Evolutionary conservation across 1,284 basidiomycete species (phyloP), one percentile per base, ranked within the genome.

Genomic region (Tremellales sp.): DNA sequence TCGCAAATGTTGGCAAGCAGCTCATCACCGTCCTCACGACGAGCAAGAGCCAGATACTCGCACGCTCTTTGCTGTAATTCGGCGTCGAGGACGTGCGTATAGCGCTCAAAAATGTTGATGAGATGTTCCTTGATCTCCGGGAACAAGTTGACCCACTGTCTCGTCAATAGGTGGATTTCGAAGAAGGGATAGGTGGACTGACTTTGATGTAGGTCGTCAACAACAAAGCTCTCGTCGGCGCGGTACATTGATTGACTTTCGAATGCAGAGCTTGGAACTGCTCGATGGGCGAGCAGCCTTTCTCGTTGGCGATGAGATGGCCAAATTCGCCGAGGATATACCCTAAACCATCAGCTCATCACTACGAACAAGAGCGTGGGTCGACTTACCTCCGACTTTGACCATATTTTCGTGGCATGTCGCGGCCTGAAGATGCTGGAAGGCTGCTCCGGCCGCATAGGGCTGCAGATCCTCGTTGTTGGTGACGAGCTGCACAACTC

Each of bases 251-350:
- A 69, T 94, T 91, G 24, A 93, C 93, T 70, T 97, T 97, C 4
- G 90, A 85, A 74, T 98, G 94, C 5, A 98, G 77, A 3, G 89
- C 80, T 61, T 91, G 88, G 73, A 98, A 97, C 66, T 98, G 96
- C 70, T 97, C 93, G 54, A 86, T 81, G 7, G 96, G 96, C 59
- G 86, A 91, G 64, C 93, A 90, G 2, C 92, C 93, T 4, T 82
- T 77, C 60, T 97, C 90, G 64, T 98, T 96, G 43, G 94, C 96
- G 51, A 99, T 89, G 48, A 98, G 80, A 72, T 98, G 93, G 0
- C 96, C 96, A 60, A 91, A 92, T 79, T 98, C 96, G 48, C 96
- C 96, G 29, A 99, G 81, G 53, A 98, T 86, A 71, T 98, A 98
- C 1, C 92, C 89, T 87, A 51, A 6, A 13, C 11, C 6, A 10